These are phyloP conservation scores for Eucalyptus pumila DNA, from an alignment of 345 rosid genomes.

Conservation along the genomic window DNA sequence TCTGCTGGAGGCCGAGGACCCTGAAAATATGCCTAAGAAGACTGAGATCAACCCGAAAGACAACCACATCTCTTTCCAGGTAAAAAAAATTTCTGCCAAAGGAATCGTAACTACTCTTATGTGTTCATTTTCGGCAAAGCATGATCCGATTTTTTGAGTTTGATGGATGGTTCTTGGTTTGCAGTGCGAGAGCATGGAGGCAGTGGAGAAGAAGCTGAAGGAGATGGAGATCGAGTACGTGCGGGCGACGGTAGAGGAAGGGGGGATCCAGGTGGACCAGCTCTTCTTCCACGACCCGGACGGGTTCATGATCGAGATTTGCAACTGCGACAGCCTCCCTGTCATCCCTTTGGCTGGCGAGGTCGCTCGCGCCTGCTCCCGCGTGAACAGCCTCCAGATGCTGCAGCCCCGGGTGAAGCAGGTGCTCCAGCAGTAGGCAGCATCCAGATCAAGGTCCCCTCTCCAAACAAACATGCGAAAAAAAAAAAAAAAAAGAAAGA, in stretches of 20 bases:
- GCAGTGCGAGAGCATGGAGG: slow-evolving; percentile 78
- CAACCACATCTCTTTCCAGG: slow-evolving; percentile 8
- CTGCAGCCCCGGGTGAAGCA: slow-evolving; percentile 8
- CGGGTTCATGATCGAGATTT: slow-evolving; percentile 89
- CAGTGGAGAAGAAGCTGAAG: slow-evolving; percentile 63
- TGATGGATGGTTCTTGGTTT: background rate
- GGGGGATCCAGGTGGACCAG: slow-evolving; percentile 72
- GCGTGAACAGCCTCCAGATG: slow-evolving; percentile 14
- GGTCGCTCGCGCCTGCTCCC: slow-evolving; percentile 42
- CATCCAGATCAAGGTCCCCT: background rate
- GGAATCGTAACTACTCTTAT: background rate
- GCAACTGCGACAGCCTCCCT: slow-evolving; percentile 78
- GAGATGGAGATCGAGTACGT: slow-evolving; percentile 51
- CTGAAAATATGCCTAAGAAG: background rate
- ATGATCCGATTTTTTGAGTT: background rate
- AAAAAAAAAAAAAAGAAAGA: background rate
- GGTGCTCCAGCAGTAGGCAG: slow-evolving; percentile 11
- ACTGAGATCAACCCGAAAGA: slow-evolving; percentile 3
- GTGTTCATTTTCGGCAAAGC: too few relatives aligned
- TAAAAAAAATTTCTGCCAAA: background rate
- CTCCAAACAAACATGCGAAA: background rate
- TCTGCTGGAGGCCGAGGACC: slow-evolving; percentile 3
- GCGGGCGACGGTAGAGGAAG: slow-evolving; percentile 64
- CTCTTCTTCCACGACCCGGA: slow-evolving; percentile 93
- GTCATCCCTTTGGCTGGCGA: slow-evolving; percentile 56